These are phyloP conservation scores for Hypoxylon sp. DNA, from an alignment of 2,329 filamentous ascomycete genomes.

Conservation along the genomic window DNA sequence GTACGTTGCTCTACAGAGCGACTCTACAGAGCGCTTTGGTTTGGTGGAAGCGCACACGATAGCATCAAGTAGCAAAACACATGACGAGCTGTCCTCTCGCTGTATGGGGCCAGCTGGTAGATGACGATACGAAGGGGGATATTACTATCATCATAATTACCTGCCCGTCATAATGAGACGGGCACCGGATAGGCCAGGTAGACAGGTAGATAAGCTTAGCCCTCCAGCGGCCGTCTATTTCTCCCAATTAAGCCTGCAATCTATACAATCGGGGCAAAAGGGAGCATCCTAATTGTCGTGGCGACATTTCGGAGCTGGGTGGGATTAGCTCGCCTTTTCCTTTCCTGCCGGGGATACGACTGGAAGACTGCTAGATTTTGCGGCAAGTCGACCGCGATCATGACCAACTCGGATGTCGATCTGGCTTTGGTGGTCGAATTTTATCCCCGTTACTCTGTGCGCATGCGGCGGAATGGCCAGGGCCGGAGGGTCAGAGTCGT, in stretches of 20 bases:
- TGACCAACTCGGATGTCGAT: slow-evolving; percentile 37
- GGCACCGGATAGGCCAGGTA: too few relatives aligned
- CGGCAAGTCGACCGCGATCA: slow-evolving; percentile 28
- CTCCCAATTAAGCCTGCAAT: slow-evolving; percentile 32
- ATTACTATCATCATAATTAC: too few relatives aligned
- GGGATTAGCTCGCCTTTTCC: slow-evolving; percentile 29
- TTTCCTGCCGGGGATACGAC: slow-evolving; percentile 33
- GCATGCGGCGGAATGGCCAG: slow-evolving; percentile 22
- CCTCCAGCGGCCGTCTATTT: slow-evolving; percentile 24
- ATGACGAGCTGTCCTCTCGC: slow-evolving; percentile 2
- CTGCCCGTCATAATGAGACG: too few relatives aligned
- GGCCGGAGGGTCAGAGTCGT: slow-evolving; percentile 14
- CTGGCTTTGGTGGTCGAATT: slow-evolving; percentile 25
- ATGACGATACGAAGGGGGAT: too few relatives aligned
- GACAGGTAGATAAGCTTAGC: background rate
- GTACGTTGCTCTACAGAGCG: slow-evolving; percentile 8
- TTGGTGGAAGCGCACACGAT: slow-evolving; percentile 15
- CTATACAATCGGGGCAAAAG: slow-evolving; percentile 29
- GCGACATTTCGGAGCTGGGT: slow-evolving; percentile 38
- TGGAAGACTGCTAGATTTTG: too few relatives aligned
- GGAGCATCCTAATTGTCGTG: slow-evolving; percentile 36
- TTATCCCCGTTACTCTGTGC: slow-evolving; percentile 12
- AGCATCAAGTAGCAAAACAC: slow-evolving; percentile 5
- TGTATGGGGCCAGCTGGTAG: slow-evolving; percentile 1
- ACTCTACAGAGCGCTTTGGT: slow-evolving; percentile 12